phyloP scores from a whole-genome alignment of 768 basidiomycete genomes.

The Xerocomellus dryophilus region DNA sequence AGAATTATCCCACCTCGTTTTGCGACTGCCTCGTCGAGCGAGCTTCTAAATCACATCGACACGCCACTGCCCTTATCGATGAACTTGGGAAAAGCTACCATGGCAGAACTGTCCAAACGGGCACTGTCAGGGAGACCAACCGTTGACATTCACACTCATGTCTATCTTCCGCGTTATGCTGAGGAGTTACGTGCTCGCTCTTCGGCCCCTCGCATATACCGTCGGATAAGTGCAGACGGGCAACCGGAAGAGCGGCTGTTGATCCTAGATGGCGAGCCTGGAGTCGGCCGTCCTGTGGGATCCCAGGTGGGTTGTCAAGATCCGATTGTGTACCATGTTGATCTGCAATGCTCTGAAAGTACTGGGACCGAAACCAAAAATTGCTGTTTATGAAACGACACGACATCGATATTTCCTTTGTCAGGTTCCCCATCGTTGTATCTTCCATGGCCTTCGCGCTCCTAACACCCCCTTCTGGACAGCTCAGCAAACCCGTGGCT shows the following conservation, averaged over 20 bases:
- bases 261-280: conserved; percentile 78
- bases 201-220: conserved; percentile 64
- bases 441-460: conserved; percentile 6
- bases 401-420: conserved; percentile 73
- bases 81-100: conserved; percentile 23
- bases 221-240: conserved; percentile 41
- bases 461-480: conserved; percentile 16
- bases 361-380: conserved; percentile 78
- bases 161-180: conserved; percentile 79
- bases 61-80: conserved; percentile 28
- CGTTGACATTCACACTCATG: conserved; percentile 84
- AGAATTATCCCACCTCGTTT: conserved; percentile 19
- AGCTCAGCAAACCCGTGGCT: conserved; percentile 92
- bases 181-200: conserved; percentile 63
- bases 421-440: conserved; percentile 47
- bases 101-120: conserved; percentile 25
- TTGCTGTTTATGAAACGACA: conserved; percentile 83
- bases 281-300: conserved; percentile 76
- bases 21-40: conserved; percentile 1
- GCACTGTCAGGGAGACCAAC: conserved; percentile 36
- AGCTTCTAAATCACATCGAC: conserved; percentile 12
- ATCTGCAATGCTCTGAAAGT: conserved; percentile 37
- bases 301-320: conserved; percentile 49
- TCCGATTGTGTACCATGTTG: conserved; percentile 3
- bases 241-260: conserved; percentile 63